These are phyloP conservation scores for Rhamnella rubrinervis DNA, from an alignment of 331 rosid species.

Conservation along the genomic window DNA sequence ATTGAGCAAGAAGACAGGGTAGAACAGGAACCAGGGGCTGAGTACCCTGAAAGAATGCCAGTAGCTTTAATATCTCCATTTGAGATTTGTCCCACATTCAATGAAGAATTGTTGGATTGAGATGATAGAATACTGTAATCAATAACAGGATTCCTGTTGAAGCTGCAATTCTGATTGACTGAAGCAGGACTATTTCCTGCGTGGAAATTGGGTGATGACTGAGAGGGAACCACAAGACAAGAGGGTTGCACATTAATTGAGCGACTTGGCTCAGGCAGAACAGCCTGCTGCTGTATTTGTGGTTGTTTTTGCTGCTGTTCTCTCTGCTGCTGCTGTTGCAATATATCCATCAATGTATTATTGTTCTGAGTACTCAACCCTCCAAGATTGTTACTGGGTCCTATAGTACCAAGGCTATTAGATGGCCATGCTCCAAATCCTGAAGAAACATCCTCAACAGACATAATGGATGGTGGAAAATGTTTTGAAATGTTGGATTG, in stretches of 20 bases:
- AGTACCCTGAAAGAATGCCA: constrained; percentile 33
- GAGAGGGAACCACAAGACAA: constrained; percentile 62
- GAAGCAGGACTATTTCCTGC: constrained; percentile 44
- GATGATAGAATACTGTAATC: constrained; percentile 45
- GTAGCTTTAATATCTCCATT: constrained; percentile 34
- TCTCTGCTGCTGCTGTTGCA: constrained; percentile 39
- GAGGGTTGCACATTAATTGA: constrained; percentile 75
- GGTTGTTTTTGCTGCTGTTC: constrained; percentile 34
- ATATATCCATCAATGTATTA: constrained; percentile 36
- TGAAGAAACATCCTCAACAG: constrained; percentile 43
- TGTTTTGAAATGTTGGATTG: constrained; percentile 39
- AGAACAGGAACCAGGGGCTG: constrained; percentile 32
- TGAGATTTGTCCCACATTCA: constrained; percentile 28
- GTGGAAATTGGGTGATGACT: constrained; percentile 44
- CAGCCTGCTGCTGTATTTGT: constrained; percentile 34
- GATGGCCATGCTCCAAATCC: constrained; percentile 55
- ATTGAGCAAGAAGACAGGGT: constrained; percentile 28
- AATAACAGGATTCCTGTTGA: constrained; percentile 33
- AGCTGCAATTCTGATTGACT: constrained; percentile 42
- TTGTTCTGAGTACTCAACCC: constrained; percentile 41
- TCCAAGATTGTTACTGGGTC: constrained; percentile 35
- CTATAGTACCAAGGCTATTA: constrained; percentile 34
- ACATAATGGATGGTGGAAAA: constrained; percentile 38
- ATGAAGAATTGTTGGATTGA: constrained; percentile 37
- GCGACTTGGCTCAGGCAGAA: constrained; percentile 40